phyloP scores from a whole-genome alignment of 2,329 filamentous ascomycete species.

The Venturia pyrina region DNA sequence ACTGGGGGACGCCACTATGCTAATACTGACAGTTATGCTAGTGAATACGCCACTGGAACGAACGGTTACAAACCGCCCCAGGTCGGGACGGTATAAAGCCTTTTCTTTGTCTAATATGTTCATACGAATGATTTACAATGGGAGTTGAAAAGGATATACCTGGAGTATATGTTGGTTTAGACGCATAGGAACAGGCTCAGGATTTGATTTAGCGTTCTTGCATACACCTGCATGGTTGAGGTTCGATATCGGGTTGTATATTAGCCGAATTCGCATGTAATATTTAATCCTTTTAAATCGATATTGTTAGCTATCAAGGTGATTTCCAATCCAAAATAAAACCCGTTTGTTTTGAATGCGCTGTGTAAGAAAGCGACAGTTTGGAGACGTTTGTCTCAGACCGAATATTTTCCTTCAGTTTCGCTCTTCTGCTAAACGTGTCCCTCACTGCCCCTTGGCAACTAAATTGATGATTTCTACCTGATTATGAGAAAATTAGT shows the following conservation, averaged over 20 bases:
- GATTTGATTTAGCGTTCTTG: neutral
- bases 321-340: neutral
- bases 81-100: neutral
- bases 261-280: neutral
- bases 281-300: neutral
- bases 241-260: neutral
- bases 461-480: no score
- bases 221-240: neutral
- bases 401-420: no score
- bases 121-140: neutral
- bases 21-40: conserved; percentile 16
- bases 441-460: no score
- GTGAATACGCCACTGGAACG: conserved; percentile 14
- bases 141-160: conserved; percentile 5
- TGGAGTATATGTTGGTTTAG: neutral
- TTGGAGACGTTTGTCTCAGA: no score
- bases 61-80: conserved; percentile 13
- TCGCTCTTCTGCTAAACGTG: no score
- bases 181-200: neutral
- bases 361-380: no score
- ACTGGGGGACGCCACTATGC: conserved; percentile 15
- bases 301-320: no score
- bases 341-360: no score
- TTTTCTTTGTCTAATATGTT: neutral
- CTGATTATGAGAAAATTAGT: no score